Evolutionary conservation across 129 eudicot genomes (phyloP).

Genomic region (Helianthus tuberosus): DNA sequence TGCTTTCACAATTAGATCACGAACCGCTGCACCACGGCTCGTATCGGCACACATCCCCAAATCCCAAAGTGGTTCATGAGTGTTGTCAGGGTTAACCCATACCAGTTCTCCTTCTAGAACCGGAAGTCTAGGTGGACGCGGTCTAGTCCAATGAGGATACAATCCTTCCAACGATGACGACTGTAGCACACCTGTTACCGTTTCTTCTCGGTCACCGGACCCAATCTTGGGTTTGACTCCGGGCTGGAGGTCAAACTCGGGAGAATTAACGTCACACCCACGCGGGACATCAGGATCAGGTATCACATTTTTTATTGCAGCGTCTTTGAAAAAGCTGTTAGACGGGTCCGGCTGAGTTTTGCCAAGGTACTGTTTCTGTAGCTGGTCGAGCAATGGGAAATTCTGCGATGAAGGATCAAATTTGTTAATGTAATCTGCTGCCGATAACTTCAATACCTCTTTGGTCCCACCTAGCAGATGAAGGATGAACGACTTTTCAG

Average conservation of each 20-base stretch:
- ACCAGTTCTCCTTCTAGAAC: slow-evolving; percentile 78
- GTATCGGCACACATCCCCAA: slow-evolving; percentile 98
- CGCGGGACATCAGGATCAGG: slow-evolving; percentile 89
- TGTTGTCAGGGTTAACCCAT: slow-evolving; percentile 93
- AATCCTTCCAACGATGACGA: slow-evolving; percentile 70
- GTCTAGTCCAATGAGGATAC: slow-evolving; percentile 88
- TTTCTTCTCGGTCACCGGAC: slow-evolving; percentile 74
- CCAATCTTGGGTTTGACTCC: slow-evolving; percentile 77
- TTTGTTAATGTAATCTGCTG: slow-evolving; percentile 61
- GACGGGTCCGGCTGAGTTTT: slow-evolving; percentile 53
- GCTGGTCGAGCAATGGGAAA: slow-evolving; percentile 69
- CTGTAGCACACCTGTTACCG: slow-evolving; percentile 57
- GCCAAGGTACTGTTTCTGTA: slow-evolving; percentile 63
- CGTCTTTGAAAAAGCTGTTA: slow-evolving; percentile 57
- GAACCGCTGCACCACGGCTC: slow-evolving; percentile 84
- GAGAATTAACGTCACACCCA: slow-evolving; percentile 69
- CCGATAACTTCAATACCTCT: slow-evolving; percentile 70
- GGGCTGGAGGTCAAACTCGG: slow-evolving; percentile 85
- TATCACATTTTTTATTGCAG: slow-evolving; percentile 61
- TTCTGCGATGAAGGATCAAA: slow-evolving; percentile 68
- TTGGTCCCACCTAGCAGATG: slow-evolving; percentile 57
- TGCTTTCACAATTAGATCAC: slow-evolving; percentile 87
- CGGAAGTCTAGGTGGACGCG: slow-evolving; percentile 84
- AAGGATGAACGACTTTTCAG: slow-evolving; percentile 75
- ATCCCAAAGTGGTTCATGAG: slow-evolving; percentile 95